A percentile compares a stretch with the other conserved stretches of the same genome.
Conservation (phyloP, 306 rosid species). For the Acmispon strigosus region DNA sequence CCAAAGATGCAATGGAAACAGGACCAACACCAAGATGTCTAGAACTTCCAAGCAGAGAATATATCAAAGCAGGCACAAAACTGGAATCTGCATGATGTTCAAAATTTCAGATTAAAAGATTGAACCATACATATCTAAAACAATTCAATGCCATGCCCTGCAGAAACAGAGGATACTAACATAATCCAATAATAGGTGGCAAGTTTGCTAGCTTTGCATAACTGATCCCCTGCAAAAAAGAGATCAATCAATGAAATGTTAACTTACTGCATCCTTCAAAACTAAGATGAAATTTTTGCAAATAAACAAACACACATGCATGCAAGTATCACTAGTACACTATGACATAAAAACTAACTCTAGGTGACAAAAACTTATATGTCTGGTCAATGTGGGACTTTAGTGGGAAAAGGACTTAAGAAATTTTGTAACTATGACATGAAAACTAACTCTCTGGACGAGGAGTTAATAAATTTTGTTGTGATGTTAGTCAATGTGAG, state of each 20-base stretch:
- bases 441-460: too few relatives aligned
- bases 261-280: neutral
- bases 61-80: conserved; percentile 89
- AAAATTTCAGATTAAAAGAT: neutral
- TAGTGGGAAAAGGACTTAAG: too few relatives aligned
- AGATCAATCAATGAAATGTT: neutral
- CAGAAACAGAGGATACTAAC: conserved; percentile 41
- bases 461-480: too few relatives aligned
- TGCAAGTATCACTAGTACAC: neutral
- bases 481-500: too few relatives aligned
- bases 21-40: conserved; percentile 95
- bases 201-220: conserved; percentile 97
- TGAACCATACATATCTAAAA: neutral
- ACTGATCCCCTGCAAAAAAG: conserved; percentile 74
- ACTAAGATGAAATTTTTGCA: neutral
- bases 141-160: neutral
- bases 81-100: conserved; percentile 76
- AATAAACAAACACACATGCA: neutral
- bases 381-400: too few relatives aligned
- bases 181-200: conserved; percentile 93
- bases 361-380: too few relatives aligned
- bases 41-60: conserved; percentile 88
- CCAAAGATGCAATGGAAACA: conserved; percentile 93
- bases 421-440: too few relatives aligned
- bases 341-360: too few relatives aligned